Evolutionary conservation across 305 asterid species (phyloP).

Genomic region (Fraxinus sp.): DNA sequence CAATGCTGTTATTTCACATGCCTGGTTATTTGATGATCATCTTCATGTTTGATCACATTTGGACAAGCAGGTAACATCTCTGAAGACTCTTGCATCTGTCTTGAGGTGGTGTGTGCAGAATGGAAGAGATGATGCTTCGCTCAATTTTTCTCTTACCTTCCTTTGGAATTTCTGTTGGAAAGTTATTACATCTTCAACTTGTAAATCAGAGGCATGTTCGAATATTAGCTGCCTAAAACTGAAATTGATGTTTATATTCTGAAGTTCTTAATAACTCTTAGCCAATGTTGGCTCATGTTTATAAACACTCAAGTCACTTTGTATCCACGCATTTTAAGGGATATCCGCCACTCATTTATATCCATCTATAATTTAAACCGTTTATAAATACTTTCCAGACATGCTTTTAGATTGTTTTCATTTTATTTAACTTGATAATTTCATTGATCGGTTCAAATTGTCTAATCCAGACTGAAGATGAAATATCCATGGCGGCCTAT

Average conservation of each 20-base stretch:
- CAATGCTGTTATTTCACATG: background rate
- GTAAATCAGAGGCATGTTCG: slow-evolving; percentile 65
- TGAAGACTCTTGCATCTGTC: slow-evolving; percentile 66
- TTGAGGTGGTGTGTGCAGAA: slow-evolving; percentile 60
- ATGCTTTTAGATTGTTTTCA: slow-evolving; percentile 1
- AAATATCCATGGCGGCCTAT: slow-evolving; percentile 70
- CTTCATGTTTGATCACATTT: slow-evolving; percentile 19
- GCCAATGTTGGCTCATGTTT: background rate
- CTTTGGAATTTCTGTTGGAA: slow-evolving; percentile 88
- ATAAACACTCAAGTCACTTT: background rate
- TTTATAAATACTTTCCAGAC: background rate
- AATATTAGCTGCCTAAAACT: slow-evolving; percentile 17
- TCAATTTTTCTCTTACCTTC: slow-evolving; percentile 48
- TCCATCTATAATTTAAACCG: background rate
- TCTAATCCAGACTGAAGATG: slow-evolving; percentile 68
- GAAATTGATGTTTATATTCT: slow-evolving; percentile 16
- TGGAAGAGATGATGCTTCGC: slow-evolving; percentile 36
- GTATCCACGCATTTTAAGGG: background rate
- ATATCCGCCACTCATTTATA: background rate
- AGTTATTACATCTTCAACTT: slow-evolving; percentile 51
- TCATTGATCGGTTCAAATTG: slow-evolving; percentile 17
- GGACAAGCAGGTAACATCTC: slow-evolving; percentile 56
- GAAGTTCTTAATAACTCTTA: slow-evolving; percentile 11
- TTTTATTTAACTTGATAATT: slow-evolving; percentile 18
- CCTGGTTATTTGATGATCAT: slow-evolving; percentile 14